A percentile compares a stretch with the other conserved stretches of the same genome.
These are phyloP conservation scores for Populus euphratica DNA, from an alignment of 345 rosid genomes.

Conservation along the genomic window DNA sequence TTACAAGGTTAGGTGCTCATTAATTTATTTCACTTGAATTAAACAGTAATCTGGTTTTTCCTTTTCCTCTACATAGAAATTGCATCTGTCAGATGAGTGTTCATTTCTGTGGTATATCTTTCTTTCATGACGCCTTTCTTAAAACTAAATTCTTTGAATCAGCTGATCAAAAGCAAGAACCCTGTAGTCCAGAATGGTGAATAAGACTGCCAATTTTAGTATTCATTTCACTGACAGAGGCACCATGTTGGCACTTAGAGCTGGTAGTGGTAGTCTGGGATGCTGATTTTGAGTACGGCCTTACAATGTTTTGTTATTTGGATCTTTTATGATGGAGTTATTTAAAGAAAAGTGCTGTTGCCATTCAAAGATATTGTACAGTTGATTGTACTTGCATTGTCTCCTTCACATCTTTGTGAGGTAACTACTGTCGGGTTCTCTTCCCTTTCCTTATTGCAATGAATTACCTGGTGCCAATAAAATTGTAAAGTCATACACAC, in stretches of 20 bases:
- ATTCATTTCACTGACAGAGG: not conserved
- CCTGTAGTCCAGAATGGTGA: constrained; percentile 20
- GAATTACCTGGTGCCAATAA: constrained; percentile 12
- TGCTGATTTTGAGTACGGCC: not conserved
- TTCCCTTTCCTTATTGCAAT: not conserved
- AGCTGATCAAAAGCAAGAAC: constrained; percentile 36
- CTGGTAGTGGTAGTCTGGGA: not conserved
- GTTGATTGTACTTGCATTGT: constrained; percentile 21
- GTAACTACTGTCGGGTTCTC: constrained; percentile 24
- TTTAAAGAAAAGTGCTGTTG: constrained; percentile 24
- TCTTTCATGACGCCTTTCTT: constrained; percentile 20
- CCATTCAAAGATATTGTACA: constrained; percentile 18
- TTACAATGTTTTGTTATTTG: not conserved
- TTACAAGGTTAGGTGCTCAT: constrained; percentile 52
- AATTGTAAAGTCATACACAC: not conserved
- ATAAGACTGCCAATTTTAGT: constrained; percentile 2
- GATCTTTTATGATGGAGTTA: constrained; percentile 4
- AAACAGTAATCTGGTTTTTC: not conserved
- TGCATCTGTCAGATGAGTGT: not conserved
- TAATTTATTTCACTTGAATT: not conserved
- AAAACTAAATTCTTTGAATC: constrained; percentile 33
- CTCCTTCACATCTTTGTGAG: constrained; percentile 26
- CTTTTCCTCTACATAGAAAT: not conserved
- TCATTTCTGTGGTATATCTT: not conserved
- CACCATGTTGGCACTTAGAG: constrained; percentile 3